Base-by-base conservation (phyloP, 2,329 filamentous ascomycete genomes). In the Fusarium illudens region DNA sequence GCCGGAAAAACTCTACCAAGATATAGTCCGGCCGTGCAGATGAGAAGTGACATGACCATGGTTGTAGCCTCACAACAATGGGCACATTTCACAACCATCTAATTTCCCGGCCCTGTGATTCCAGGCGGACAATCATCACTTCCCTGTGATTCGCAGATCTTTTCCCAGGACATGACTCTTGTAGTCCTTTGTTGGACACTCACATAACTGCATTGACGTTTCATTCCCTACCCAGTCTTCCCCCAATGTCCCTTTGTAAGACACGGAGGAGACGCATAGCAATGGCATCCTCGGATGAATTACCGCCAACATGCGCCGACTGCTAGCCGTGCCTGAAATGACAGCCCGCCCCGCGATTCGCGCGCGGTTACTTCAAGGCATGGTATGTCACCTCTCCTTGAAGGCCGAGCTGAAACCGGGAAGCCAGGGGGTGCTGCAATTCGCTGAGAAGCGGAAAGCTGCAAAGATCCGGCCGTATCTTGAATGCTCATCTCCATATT, bases 31-130 rank as follows among this genome's bases (percentile, higher is more conserved):
- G 17, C 39, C 32, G 22, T 36, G 32, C 32, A 11, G 30, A 6
- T 36, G 30, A 44, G 30, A 57, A 29, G 32, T 49, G 32, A 37
- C 42, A 37, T 22, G 53, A 56, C 20, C 39, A 17, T 36, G 22
- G 29, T 36, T 15, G 39, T 56, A 25, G 8, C 32, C 33, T 55
- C 52, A 46, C 29, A 17, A 25, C 39, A 48, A 56, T 56, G 30
- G 53, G 30, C 53, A 56, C 52, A 46, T 27, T 50, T 48, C 12
- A 48, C 37, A 13, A 48, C 39, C 39, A 49, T 56, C 39, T 56
- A 29, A 56, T 49, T 30, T 57, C 42, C 42, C 54, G 11, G 32
- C 13, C 39, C 54, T 49, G 42, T 37, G n/a, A 37, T 49, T 50
- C 22, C 54, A 49, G 42, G 54, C 13, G 29, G 22, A 30, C 54